Base-by-base conservation (phyloP, 2,329 filamentous ascomycete genomes). In the Colletotrichum plurivorum region DNA sequence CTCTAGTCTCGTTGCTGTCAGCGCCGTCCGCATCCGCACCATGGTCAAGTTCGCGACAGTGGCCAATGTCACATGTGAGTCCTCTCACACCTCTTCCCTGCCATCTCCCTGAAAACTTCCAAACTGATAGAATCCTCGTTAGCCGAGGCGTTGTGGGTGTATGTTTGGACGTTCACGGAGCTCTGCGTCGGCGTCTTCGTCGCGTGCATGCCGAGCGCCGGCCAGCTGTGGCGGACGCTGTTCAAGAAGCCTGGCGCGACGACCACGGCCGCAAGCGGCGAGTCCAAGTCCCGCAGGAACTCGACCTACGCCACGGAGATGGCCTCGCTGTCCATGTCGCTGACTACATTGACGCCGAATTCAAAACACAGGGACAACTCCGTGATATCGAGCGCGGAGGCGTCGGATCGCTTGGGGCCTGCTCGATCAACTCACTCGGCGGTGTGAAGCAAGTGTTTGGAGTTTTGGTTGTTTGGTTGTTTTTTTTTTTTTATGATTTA, bases 91-190 rank as follows among this genome's bases (percentile, higher is more conserved):
- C 16, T 1, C 5, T 22, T 31, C 16, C 27, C 7, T 16, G 15
- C n/a, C n/a, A n/a, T 16, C 1, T 5, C 5, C 3, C 18, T 7
- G 45, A 31, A 8, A 31, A 31, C 5, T 9, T 31, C 27, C 7
- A 31, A 36, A 9, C 20, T 60, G 5, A 52, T 6, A 10, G 5
- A 27, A 7, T 0, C 10, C 18, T n/a, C 0, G 1, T n/a, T 16
- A 60, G 57, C 46, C 15, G 27, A 52, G 16, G 46, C 57, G 15
- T 31, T 61, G 6, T 61, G 57, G 57, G 48, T 61, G 20, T 61
- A 61, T 16, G 48, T 61, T 15, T 61, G 57, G 57, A 61, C 57
- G 2, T 61, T 52, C 18, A 52, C 57, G 10, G 57, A 61, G 20
- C 46, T 61, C 9, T 61, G 57, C 46, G 57, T 61, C 15, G 57